phyloP scores from a whole-genome alignment of 306 rosid genomes.

The Quercus dentata region DNA sequence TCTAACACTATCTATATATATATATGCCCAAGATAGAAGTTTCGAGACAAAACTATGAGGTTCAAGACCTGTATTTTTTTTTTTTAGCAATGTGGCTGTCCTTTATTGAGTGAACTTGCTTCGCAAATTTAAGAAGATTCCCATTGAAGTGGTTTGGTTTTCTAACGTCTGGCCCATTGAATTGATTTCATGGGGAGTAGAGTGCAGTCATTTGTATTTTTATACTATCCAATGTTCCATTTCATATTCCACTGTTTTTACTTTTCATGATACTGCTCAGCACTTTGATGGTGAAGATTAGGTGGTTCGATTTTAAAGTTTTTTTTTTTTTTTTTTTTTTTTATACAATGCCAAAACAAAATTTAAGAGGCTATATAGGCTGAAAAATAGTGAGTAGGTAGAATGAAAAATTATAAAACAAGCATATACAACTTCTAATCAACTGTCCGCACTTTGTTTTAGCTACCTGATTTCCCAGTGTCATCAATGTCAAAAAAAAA shows the following conservation, averaged over 20 bases:
- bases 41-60: neutral
- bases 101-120: neutral
- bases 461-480: slow-evolving; percentile 44
- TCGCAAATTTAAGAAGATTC: slow-evolving; percentile 1
- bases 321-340: too few species aligned
- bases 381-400: slow-evolving; percentile 5
- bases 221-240: too few species aligned
- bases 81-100: neutral
- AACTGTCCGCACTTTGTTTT: slow-evolving; percentile 48
- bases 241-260: too few species aligned
- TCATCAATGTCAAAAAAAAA: neutral
- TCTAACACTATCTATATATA: neutral
- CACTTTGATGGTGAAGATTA: slow-evolving; percentile 35
- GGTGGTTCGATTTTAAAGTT: slow-evolving; percentile 11
- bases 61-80: neutral
- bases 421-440: slow-evolving; percentile 21
- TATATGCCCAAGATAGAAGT: neutral
- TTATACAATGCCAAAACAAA: neutral
- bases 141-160: slow-evolving; percentile 10
- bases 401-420: slow-evolving; percentile 13
- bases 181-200: slow-evolving; percentile 13
- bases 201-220: too few species aligned
- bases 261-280: slow-evolving; percentile 16
- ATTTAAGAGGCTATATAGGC: neutral
- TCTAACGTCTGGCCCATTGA: slow-evolving; percentile 15